phyloP scores from a whole-genome alignment of 2,329 filamentous ascomycete species.

The Cladophialophora psammophila region DNA sequence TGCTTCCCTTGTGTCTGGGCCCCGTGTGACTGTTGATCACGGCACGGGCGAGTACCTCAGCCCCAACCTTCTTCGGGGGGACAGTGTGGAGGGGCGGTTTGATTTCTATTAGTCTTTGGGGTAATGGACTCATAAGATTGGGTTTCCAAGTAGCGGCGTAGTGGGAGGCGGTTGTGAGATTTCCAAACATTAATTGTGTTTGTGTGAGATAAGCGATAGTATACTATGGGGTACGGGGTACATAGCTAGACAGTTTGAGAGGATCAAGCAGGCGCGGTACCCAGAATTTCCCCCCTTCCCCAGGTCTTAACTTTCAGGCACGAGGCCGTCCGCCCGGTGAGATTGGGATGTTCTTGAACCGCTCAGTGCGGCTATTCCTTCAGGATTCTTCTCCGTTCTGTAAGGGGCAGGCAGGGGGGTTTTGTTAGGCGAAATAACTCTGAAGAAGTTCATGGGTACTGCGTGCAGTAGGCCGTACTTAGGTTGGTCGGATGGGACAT shows the following conservation, averaged over 20 bases:
- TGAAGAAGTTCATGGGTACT: neutral
- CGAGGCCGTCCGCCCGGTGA: neutral
- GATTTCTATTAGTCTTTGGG: neutral
- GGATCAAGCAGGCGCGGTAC: neutral
- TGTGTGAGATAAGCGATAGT: neutral
- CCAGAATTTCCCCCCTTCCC: neutral
- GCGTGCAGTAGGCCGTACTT: neutral
- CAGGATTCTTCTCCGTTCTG: neutral
- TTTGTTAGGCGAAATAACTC: neutral
- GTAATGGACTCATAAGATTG: slow-evolving; percentile 2
- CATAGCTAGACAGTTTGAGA: neutral
- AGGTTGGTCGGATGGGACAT: slow-evolving; percentile 12
- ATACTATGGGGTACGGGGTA: neutral
- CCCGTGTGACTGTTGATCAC: neutral
- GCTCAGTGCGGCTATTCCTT: slow-evolving; percentile 1
- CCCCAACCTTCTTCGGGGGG: neutral
- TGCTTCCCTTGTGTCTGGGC: neutral
- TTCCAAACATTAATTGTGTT: neutral
- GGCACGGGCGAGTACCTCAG: neutral
- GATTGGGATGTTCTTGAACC: neutral
- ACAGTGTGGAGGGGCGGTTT: neutral
- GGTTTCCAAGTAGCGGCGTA: slow-evolving; percentile 3
- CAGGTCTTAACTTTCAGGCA: slow-evolving; percentile 5
- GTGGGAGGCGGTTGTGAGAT: neutral
- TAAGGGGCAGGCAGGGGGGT: neutral